These are phyloP conservation scores for Xylaria polymorpha DNA, from an alignment of 2,329 filamentous ascomycete genomes.

Conservation along the genomic window DNA sequence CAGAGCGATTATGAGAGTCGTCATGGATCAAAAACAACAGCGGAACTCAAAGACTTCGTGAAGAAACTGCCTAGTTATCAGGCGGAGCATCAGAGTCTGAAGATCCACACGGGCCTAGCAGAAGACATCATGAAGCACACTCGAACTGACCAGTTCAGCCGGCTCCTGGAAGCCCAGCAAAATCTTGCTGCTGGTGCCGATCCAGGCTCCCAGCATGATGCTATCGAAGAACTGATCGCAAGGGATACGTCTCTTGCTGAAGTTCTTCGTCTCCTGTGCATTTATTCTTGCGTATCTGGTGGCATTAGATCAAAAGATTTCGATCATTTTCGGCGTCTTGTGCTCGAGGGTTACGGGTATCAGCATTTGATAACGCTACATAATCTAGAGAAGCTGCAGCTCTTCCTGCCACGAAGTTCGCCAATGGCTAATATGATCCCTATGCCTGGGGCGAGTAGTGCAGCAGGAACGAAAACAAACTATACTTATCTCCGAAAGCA, in stretches of 20 bases:
- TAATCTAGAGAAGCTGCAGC: slow-evolving; percentile 87
- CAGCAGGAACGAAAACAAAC: slow-evolving; percentile 80
- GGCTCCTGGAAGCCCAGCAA: slow-evolving; percentile 91
- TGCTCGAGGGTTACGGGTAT: slow-evolving; percentile 93
- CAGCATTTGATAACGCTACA: slow-evolving; percentile 92
- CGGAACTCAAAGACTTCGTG: slow-evolving; percentile 95
- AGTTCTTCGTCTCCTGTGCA: slow-evolving; percentile 85
- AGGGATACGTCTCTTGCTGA: slow-evolving; percentile 84
- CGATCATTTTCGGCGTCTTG: slow-evolving; percentile 86
- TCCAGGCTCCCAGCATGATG: slow-evolving; percentile 87
- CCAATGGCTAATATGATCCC: slow-evolving; percentile 85
- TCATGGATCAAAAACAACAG: slow-evolving; percentile 85
- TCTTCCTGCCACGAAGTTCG: slow-evolving; percentile 82
- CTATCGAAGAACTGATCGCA: slow-evolving; percentile 93
- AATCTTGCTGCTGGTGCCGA: slow-evolving; percentile 93
- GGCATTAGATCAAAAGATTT: slow-evolving; percentile 90
- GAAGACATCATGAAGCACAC: slow-evolving; percentile 97
- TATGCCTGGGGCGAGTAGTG: slow-evolving; percentile 69
- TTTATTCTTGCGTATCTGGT: slow-evolving; percentile 90
- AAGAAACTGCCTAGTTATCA: slow-evolving; percentile 91
- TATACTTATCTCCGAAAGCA: slow-evolving; percentile 89
- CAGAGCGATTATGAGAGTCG: slow-evolving; percentile 88
- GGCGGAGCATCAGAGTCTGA: slow-evolving; percentile 91
- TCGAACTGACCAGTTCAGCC: slow-evolving; percentile 87
- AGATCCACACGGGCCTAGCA: slow-evolving; percentile 88